These are phyloP conservation scores for Fragilaria radians DNA, from an alignment of 108 stramenopile species.

Conservation along the genomic window DNA sequence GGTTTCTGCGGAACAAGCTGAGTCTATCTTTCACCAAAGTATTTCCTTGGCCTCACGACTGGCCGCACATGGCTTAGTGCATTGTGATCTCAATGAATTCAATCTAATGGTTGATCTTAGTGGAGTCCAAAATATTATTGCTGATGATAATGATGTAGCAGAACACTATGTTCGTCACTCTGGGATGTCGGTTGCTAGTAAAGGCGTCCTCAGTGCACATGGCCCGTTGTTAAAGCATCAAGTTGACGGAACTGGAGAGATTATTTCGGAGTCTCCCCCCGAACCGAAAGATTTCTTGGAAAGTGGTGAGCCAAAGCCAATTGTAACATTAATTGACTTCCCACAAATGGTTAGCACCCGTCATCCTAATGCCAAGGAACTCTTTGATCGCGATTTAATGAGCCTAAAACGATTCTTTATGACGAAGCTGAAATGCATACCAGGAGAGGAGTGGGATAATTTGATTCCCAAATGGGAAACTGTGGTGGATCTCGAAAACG, in stretches of 20 bases:
- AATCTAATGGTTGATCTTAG: conserved; percentile 96
- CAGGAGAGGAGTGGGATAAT: conserved; percentile 38
- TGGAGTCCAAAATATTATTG: conserved; percentile 54
- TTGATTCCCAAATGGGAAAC: conserved; percentile 60
- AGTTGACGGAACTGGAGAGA: conserved; percentile 55
- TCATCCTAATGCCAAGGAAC: conserved; percentile 94
- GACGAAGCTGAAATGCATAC: conserved; percentile 76
- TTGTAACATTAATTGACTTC: conserved; percentile 98
- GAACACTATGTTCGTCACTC: conserved; percentile 81
- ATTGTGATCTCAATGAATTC: conserved; percentile 99
- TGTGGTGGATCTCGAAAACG: conserved; percentile 13
- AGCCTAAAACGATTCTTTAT: conserved; percentile 85
- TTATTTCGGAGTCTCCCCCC: conserved; percentile 44
- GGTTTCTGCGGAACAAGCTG: conserved; percentile 83
- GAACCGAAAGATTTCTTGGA: conserved; percentile 57
- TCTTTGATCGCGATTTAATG: conserved; percentile 89
- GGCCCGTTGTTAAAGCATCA: conserved; percentile 56
- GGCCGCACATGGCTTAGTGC: conserved; percentile 92
- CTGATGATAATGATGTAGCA: conserved; percentile 55
- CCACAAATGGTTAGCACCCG: conserved; percentile 98
- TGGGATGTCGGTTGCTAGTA: conserved; percentile 59
- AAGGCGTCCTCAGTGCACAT: conserved; percentile 66
- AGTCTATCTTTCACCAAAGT: conserved; percentile 79
- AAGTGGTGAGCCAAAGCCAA: conserved; percentile 75
- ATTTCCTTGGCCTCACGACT: conserved; percentile 63